Evolutionary conservation across 2,329 filamentous ascomycete genomes (phyloP), one percentile per base, ranked within the genome.

Genomic region (Talaromyces sp.): DNA sequence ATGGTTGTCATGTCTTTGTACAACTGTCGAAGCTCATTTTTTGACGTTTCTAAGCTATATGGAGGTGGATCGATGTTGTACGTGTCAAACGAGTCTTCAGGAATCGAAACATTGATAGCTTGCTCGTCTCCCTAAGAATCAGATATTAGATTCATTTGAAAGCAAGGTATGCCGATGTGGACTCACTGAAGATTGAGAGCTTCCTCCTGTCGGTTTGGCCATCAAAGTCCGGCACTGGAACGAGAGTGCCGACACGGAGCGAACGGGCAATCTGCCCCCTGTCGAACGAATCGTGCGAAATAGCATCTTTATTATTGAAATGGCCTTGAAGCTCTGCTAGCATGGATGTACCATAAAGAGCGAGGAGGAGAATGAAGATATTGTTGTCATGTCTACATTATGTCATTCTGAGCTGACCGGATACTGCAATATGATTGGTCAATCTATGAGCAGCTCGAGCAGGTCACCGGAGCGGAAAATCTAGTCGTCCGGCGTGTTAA

Each of bases 61-160:
- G 91, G 83, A 65, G 93, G 93, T 70, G 92, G 92, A 80, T 97
- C 93, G 73, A 98, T 86, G 82, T 96, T 90, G 82, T 97, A 98
- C 56, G 93, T 96, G 84, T 97, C 93, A 82, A 96, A 98, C 81
- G 90, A 92, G 86, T 97, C 92, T 77, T 96, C 91, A 76, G 91
- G 92, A 75, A 98, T 88, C 72, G 87, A 88, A 74, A 98, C 86
- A 73, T 87, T 84, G 82, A 97, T 97, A 68, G 86, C 85, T 83
- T 93, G 88, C 73, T 96, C 90, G 75, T 96, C 92, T 78, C 91
- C 89, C 92, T 95, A 74, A 61, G 16, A 16, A 7, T 11, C 28
- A 35, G 0, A 12, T 14, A 35, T 54, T 21, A 35, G 16, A 5
- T 11, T 7, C 33, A 2, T 18, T 54, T 33, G 2, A 2, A 33